phyloP scores from a whole-genome alignment of 768 basidiomycete genomes.

The Serendipita vermifera region DNA sequence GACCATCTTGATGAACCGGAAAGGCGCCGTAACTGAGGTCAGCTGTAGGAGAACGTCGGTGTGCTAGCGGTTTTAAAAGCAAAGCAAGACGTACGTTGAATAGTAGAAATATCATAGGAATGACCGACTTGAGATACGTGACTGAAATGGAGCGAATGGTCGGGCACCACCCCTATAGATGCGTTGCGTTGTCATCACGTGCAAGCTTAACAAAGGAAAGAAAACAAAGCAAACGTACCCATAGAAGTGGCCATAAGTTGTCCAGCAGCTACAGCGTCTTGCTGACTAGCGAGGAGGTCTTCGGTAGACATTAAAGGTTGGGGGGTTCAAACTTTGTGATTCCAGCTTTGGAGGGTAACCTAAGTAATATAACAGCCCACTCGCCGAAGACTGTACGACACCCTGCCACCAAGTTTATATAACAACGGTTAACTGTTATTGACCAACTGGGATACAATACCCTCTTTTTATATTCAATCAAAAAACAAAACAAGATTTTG shows the following conservation, averaged over 20 bases:
- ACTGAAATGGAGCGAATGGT: constrained; percentile 5
- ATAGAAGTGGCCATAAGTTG: background rate
- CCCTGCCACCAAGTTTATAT: too few relatives aligned
- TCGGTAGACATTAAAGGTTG: constrained; percentile 8
- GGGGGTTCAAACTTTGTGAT: too few relatives aligned
- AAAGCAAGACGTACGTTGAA: constrained; percentile 3
- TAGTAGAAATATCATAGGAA: constrained; percentile 1
- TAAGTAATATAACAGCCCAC: too few relatives aligned
- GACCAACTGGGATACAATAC: too few relatives aligned
- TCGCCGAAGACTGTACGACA: too few relatives aligned
- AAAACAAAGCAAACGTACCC: background rate
- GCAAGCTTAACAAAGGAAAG: constrained; percentile 1
- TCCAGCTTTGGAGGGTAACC: too few relatives aligned
- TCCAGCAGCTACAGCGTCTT: background rate
- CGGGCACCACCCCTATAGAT: constrained; percentile 2
- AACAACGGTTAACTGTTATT: too few relatives aligned
- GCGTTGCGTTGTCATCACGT: constrained; percentile 11
- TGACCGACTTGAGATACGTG: constrained; percentile 5
- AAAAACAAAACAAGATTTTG: too few relatives aligned
- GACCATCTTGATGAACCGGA: constrained; percentile 6
- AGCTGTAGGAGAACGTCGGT: background rate
- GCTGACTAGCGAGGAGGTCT: background rate
- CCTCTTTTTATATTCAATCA: too few relatives aligned
- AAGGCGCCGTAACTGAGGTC: constrained; percentile 6
- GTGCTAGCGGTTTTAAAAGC: background rate